These are phyloP conservation scores for Schizothecium vesticola DNA, from an alignment of 495 filamentous ascomycete genomes.

Conservation along the genomic window DNA sequence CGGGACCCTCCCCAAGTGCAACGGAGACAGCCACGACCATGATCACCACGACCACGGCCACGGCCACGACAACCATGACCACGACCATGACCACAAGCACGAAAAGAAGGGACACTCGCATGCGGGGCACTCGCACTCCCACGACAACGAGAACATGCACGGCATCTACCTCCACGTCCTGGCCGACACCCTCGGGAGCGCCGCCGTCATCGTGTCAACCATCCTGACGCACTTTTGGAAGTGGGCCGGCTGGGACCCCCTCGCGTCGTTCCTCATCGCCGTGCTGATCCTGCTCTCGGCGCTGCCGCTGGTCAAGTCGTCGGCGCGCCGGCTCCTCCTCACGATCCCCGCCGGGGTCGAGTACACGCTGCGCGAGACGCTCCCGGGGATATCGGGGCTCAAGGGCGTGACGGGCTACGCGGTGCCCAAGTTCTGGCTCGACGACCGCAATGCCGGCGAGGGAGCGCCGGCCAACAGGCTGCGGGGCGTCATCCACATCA, in stretches of 20 bases:
- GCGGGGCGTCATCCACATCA: constrained; percentile 77
- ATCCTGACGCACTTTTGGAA: constrained; percentile 75
- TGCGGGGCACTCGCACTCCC: constrained; percentile 24
- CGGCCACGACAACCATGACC: constrained; percentile 52
- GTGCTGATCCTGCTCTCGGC: constrained; percentile 86
- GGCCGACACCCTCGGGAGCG: constrained; percentile 89
- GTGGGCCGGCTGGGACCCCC: constrained; percentile 93
- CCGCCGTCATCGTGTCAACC: constrained; percentile 91
- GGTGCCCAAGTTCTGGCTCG: constrained; percentile 91
- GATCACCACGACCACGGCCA: constrained; percentile 47
- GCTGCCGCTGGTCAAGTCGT: constrained; percentile 78
- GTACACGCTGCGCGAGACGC: constrained; percentile 78
- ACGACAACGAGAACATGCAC: constrained; percentile 90
- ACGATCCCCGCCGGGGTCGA: constrained; percentile 81
- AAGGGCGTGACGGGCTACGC: constrained; percentile 81
- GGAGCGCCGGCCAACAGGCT: constrained; percentile 44
- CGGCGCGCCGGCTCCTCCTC: constrained; percentile 73
- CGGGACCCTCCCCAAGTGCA: constrained; percentile 24
- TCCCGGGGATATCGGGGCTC: constrained; percentile 76
- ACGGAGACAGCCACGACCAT: constrained; percentile 34
- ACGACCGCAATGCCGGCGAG: constrained; percentile 54
- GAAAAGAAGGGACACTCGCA: constrained; percentile 23
- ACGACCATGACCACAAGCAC: constrained; percentile 36
- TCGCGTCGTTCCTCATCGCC: constrained; percentile 91
- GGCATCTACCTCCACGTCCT: constrained; percentile 97